Evolutionary conservation across 2,329 filamentous ascomycete genomes (phyloP).

Genomic region (Zymoseptoria crescenta): DNA sequence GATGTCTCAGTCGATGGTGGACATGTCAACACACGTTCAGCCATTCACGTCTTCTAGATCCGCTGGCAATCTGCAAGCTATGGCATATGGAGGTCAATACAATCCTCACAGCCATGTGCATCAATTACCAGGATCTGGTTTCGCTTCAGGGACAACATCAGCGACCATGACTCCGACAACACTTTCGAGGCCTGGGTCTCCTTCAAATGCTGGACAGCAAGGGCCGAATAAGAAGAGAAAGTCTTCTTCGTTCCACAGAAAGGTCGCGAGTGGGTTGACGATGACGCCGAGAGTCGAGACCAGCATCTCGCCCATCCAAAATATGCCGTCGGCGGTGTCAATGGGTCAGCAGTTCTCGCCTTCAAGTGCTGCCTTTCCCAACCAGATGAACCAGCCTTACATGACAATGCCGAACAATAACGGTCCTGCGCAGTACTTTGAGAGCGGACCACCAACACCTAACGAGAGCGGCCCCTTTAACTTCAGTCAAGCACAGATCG

Average conservation of each 20-base stretch:
- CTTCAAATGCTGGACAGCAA: constrained; percentile 46
- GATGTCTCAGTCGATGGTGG: constrained; percentile 34
- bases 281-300: constrained; percentile 73
- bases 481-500: constrained; percentile 20
- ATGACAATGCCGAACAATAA: constrained; percentile 28
- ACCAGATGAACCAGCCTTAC: constrained; percentile 18
- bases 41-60: constrained; percentile 53
- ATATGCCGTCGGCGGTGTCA: constrained; percentile 23
- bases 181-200: constrained; percentile 67
- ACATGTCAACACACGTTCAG: constrained; percentile 31
- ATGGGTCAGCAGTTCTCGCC: constrained; percentile 33
- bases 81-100: constrained; percentile 35
- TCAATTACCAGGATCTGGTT: constrained; percentile 25
- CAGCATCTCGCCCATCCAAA: constrained; percentile 24
- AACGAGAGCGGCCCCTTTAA: constrained; percentile 20
- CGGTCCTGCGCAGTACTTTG: constrained; percentile 22
- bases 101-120: constrained; percentile 30
- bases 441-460: constrained; percentile 27
- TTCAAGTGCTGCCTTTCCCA: constrained; percentile 31
- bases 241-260: constrained; percentile 41
- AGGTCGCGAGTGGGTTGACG: constrained; percentile 63
- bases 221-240: constrained; percentile 78
- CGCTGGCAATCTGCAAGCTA: constrained; percentile 53
- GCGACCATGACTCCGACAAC: constrained; percentile 51
- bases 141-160: constrained; percentile 33